Conservation (phyloP, 176 grass and related monocot genomes). For the Hyparrhenia diplandra region DNA sequence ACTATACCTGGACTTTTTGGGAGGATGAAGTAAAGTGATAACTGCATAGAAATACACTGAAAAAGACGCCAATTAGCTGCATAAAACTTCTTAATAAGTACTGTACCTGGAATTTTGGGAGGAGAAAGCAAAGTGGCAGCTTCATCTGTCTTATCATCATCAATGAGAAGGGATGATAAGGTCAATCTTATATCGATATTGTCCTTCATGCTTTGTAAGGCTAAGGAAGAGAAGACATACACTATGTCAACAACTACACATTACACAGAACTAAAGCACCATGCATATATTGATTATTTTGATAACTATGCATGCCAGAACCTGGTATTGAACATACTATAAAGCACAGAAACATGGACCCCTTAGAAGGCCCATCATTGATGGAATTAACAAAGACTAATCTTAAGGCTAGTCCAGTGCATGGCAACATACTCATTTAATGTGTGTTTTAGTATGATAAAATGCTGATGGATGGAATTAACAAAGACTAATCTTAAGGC, state of each 20-base stretch:
- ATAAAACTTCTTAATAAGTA: background rate
- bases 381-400: background rate
- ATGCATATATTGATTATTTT: background rate
- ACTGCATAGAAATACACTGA: conserved; percentile 21
- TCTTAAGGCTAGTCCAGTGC: background rate
- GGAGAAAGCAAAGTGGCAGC: conserved; percentile 73
- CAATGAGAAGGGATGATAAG: conserved; percentile 64
- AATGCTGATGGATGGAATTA: background rate
- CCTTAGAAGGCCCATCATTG: background rate
- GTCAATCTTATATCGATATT: conserved; percentile 61
- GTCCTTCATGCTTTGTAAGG: conserved; percentile 60
- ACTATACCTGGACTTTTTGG: conserved; percentile 33
- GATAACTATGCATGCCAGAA: background rate
- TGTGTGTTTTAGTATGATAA: background rate
- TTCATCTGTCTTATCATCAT: conserved; percentile 62
- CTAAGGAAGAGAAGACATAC: conserved; percentile 16
- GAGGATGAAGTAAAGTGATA: conserved; percentile 12
- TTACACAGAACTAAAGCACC: background rate
- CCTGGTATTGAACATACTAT: background rate
- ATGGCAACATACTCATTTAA: background rate
- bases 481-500: background rate
- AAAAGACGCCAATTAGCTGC: background rate
- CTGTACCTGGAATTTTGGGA: conserved; percentile 45
- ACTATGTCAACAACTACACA: conserved; percentile 23
- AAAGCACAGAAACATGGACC: background rate